Base-by-base conservation (phyloP, 2,329 filamentous ascomycete genomes). In the Talaromyces albobiverticillius region DNA sequence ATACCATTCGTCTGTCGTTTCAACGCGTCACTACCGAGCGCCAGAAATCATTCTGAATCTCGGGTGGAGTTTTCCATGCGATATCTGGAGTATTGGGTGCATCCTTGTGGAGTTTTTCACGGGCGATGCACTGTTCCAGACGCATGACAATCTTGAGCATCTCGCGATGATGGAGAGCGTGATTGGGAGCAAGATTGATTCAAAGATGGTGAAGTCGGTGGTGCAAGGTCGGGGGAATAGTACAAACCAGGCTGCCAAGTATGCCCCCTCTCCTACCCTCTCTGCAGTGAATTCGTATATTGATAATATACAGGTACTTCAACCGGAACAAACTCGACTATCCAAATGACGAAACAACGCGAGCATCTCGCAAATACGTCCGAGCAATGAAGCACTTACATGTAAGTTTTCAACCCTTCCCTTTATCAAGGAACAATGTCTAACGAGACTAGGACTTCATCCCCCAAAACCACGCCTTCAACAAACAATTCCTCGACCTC, bases 21-120 rank as follows among this genome's bases (percentile, higher is more conserved):
- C 83, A 7, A 87, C 84, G 6, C 73, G 84, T 42, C 84, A 87
- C 66, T 87, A 87, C 62, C 79, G 84, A 56, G 84, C 84, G 6
- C 84, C 84, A 0, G 84, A 87, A 65, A 87, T 87, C 59, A 87
- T 87, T 23, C 72, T 87, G 31, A 85, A 86, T 53, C 76, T 86
- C 22, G 84, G 84, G 16, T 87, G 84, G 84, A 85, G 82, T 60
- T 86, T 83, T 63, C 82, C 84, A 10, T 86, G 84, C 64, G 84
- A 87, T 61, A 84, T 87, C 51, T 87, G 84, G 84, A 86, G 84
- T 66, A 85, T 87, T 53, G 84, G 84, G 20, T 87, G 84, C 60
- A 87, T 87, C 53, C 70, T 87, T 10, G 84, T 87, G 29, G 84
- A 87, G 60, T 87, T 86, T 66, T 86, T 83, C 71, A 87, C 84